Conservation (phyloP, 108 stramenopile genomes). For the Cyclotella distinguenda region DNA sequence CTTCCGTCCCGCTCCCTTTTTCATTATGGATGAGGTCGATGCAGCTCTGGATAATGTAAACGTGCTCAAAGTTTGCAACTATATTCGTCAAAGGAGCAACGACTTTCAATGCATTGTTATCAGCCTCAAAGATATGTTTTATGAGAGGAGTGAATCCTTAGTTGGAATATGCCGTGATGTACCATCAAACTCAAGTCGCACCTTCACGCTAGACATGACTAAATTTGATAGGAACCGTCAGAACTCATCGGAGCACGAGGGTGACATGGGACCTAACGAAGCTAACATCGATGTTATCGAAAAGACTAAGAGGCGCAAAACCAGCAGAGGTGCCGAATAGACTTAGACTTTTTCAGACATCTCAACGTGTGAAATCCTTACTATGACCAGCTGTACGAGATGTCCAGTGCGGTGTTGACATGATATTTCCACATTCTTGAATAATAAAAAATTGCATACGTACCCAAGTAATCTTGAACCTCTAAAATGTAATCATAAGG, state of each 20-base stretch:
- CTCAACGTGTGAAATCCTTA: no score
- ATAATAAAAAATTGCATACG: no score
- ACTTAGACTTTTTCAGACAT: no score
- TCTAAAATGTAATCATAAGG: no score
- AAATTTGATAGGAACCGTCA: conserved; percentile 57
- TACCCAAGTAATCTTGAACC: no score
- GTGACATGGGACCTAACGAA: conserved; percentile 1
- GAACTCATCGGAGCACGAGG: background rate
- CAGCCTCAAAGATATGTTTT: conserved; percentile 98
- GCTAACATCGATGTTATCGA: background rate
- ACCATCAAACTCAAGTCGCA: conserved; percentile 74
- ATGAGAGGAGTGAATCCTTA: conserved; percentile 84
- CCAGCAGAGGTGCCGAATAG: background rate
- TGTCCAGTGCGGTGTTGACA: no score
- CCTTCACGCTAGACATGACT: conserved; percentile 81
- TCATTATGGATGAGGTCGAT: conserved; percentile 98
- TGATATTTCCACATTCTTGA: no score
- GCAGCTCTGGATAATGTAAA: conserved; percentile 94
- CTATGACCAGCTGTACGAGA: no score
- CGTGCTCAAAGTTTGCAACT: conserved; percentile 97
- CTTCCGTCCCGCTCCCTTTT: conserved; percentile 94
- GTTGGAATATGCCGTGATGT: conserved; percentile 93
- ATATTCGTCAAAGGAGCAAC: conserved; percentile 88
- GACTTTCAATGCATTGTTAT: conserved; percentile 99
- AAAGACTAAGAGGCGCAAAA: conserved; percentile 5